Base-by-base conservation (phyloP, 352 stramenopile species). In the Bremia lactucae region DNA sequence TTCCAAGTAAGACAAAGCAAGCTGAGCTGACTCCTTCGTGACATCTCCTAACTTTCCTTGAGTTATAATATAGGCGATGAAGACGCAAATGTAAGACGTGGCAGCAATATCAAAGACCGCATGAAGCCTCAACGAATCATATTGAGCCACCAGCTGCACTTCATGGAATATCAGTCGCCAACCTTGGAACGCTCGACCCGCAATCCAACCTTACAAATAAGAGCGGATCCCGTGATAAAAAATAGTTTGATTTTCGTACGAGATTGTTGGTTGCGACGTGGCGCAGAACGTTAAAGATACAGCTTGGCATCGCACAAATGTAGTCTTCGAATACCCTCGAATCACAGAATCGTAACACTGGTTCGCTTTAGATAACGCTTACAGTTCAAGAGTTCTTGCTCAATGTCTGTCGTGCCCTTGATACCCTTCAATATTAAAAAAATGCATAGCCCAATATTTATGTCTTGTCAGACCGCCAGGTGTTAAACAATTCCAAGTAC, bases 291-390 rank as follows among this genome's bases (percentile, higher is more conserved):
- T 84, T 80, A 16, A 94, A 41, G n/a, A 94, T 85, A 33, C 70
- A 85, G 0, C 81, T 79, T 13, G 81, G 76, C 81, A 94, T 86
- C 1, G 81, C 81, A 21, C 81, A 79, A 55, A 94, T 80, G 54
- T 94, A 94, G 26, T 79, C 92, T 58, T 87, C 84, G 39, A 72
- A 42, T 94, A 79, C 18, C 81, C 81, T 18, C 79, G 72, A 39
- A 94, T 89, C 48, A 92, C 81, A 0, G 79, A 86, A 28, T 90
- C 79, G 37, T 94, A n/a, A n/a, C n/a, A n/a, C n/a, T n/a, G n/a
- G n/a, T n/a, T n/a, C n/a, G n/a, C n/a, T n/a, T n/a, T n/a, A n/a
- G n/a, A n/a, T n/a, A n/a, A n/a, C n/a, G n/a, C n/a, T n/a, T n/a
- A n/a, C n/a, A n/a, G n/a, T n/a, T n/a, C n/a, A n/a, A n/a, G n/a